phyloP scores from a whole-genome alignment of 2,329 filamentous ascomycete species.

The Fusarium tuaranense region DNA sequence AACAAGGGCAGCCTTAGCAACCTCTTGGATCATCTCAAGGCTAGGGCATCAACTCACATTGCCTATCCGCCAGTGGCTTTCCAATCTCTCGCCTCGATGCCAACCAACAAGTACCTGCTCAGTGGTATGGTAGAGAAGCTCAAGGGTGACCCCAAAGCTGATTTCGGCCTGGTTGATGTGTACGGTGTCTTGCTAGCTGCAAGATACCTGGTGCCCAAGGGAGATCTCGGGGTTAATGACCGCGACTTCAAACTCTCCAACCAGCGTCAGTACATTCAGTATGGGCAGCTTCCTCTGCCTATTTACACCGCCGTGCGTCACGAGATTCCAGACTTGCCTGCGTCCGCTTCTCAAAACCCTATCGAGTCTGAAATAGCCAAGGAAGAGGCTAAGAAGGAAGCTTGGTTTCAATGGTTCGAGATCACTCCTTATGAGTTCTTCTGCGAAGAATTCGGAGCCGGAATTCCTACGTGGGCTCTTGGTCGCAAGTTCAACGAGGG shows the following conservation, averaged over 20 bases:
- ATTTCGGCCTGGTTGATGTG: slow-evolving; percentile 92
- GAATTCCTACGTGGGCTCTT: slow-evolving; percentile 94
- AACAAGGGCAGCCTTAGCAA: slow-evolving; percentile 73
- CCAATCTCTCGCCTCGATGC: slow-evolving; percentile 83
- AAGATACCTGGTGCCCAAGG: slow-evolving; percentile 83
- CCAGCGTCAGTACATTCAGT: slow-evolving; percentile 79
- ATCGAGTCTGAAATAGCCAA: slow-evolving; percentile 45
- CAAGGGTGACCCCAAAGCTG: slow-evolving; percentile 75
- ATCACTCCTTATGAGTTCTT: slow-evolving; percentile 95
- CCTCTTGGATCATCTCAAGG: slow-evolving; percentile 87
- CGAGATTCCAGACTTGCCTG: slow-evolving; percentile 81
- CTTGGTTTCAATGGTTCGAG: slow-evolving; percentile 99
- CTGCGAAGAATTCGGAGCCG: slow-evolving; percentile 90
- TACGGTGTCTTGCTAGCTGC: slow-evolving; percentile 90
- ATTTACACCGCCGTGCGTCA: slow-evolving; percentile 97
- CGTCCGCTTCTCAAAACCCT: slow-evolving; percentile 38
- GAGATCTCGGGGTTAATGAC: slow-evolving; percentile 79
- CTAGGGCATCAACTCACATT: slow-evolving; percentile 86
- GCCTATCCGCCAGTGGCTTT: slow-evolving; percentile 91
- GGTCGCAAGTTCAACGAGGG: slow-evolving; percentile 86
- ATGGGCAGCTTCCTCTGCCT: slow-evolving; percentile 86
- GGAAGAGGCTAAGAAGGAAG: slow-evolving; percentile 70
- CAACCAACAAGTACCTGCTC: slow-evolving; percentile 92
- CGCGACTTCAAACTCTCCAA: slow-evolving; percentile 91
- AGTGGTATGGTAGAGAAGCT: slow-evolving; percentile 92